Evolutionary conservation across 2,329 filamentous ascomycete genomes (phyloP).

Genomic region (Xylariaceae sp.): DNA sequence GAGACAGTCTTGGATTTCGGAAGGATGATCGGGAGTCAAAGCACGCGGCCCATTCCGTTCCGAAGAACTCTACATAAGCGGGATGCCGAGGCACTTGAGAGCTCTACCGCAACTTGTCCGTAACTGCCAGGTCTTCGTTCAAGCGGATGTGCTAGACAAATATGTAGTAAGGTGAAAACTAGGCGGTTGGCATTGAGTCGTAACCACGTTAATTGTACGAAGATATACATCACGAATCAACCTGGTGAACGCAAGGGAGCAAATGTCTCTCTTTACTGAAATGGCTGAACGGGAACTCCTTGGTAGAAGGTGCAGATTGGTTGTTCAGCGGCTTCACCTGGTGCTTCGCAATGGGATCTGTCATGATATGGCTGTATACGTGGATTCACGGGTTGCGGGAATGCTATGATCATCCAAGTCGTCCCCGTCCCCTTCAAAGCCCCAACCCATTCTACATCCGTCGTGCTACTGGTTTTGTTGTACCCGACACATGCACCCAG

Average conservation of each 20-base stretch:
- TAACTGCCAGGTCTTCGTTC: neutral
- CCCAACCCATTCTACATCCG: constrained; percentile 1
- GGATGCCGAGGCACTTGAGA: constrained; percentile 28
- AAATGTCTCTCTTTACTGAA: too few relatives aligned
- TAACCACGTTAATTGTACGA: too few relatives aligned
- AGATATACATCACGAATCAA: too few relatives aligned
- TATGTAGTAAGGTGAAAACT: too few relatives aligned
- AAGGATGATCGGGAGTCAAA: too few relatives aligned
- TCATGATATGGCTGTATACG: neutral
- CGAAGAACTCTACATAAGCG: neutral
- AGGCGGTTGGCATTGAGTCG: too few relatives aligned
- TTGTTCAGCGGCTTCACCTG: neutral
- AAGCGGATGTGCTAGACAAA: too few relatives aligned
- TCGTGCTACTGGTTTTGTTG: neutral
- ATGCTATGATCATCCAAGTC: constrained; percentile 1
- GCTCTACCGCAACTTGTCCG: neutral
- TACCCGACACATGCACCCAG: constrained; percentile 3
- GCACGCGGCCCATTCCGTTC: too few relatives aligned
- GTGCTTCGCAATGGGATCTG: neutral
- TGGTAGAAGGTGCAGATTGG: too few relatives aligned
- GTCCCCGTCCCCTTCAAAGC: neutral
- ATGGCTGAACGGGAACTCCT: too few relatives aligned
- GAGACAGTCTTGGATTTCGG: too few relatives aligned
- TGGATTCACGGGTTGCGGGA: neutral
- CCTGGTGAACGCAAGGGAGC: too few relatives aligned